phyloP scores from a whole-genome alignment of 2,329 filamentous ascomycete species.

The Arthrobotrys musiformis region DNA sequence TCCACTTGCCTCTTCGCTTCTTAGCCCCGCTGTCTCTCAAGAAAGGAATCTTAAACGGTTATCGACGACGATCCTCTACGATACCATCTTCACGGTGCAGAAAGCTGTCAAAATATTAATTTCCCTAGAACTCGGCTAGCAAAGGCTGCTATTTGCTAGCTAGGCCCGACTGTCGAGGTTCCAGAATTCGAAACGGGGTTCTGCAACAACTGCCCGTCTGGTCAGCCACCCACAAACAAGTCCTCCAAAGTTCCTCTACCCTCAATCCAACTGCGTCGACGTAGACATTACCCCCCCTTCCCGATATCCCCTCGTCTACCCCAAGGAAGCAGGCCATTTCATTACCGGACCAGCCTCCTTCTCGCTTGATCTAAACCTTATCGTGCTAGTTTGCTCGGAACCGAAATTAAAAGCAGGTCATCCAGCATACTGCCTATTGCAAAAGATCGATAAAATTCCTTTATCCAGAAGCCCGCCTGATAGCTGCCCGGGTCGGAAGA shows the following conservation, averaged over 20 bases:
- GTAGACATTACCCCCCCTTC: neutral
- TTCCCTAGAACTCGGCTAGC: conserved; percentile 51
- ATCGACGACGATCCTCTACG: conserved; percentile 34
- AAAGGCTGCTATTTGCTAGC: conserved; percentile 45
- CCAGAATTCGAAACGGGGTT: conserved; percentile 50
- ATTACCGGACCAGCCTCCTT: conserved; percentile 47
- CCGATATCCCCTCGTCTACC: conserved; percentile 23
- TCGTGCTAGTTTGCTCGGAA: conserved; percentile 46
- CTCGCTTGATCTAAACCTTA: conserved; percentile 56
- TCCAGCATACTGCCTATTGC: conserved; percentile 24
- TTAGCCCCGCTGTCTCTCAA: conserved; percentile 34
- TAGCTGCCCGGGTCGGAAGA: conserved; percentile 42
- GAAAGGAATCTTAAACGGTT: conserved; percentile 40
- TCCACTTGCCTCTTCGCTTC: conserved; percentile 55
- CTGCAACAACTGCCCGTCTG: conserved; percentile 31
- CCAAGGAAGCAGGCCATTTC: conserved; percentile 36
- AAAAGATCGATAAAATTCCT: conserved; percentile 43
- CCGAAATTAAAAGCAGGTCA: conserved; percentile 55
- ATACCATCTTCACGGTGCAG: conserved; percentile 10
- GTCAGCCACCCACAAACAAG: conserved; percentile 17
- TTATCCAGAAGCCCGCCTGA: conserved; percentile 41
- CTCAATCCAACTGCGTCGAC: neutral
- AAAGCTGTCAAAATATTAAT: conserved; percentile 43
- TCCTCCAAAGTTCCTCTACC: conserved; percentile 39
- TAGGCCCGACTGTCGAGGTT: conserved; percentile 29